These are phyloP conservation scores for Ambrosia hybrid DNA, from an alignment of 140 eudicot genomes.

Conservation along the genomic window DNA sequence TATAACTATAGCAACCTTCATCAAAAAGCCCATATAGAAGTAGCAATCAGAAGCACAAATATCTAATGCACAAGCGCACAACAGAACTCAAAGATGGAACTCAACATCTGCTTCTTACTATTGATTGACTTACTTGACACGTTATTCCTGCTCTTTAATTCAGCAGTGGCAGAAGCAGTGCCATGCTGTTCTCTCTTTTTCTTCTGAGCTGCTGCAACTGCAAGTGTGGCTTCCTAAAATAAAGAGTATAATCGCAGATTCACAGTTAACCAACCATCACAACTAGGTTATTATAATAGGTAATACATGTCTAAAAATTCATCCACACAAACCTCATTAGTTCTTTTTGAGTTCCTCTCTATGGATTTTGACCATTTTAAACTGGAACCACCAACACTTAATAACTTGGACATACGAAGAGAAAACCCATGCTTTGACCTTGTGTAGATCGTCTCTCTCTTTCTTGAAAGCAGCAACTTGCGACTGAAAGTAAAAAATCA, in stretches of 20 bases:
- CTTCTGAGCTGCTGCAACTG: constrained; percentile 81
- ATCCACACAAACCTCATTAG: constrained; percentile 63
- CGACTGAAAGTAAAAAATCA: constrained; percentile 47
- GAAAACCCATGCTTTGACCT: constrained; percentile 88
- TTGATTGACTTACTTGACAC: constrained; percentile 55
- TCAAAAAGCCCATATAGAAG: too few species aligned
- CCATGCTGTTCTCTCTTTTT: constrained; percentile 53
- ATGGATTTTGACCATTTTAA: constrained; percentile 96
- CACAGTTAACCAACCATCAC: constrained; percentile 12
- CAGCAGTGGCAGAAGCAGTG: constrained; percentile 32
- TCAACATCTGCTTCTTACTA: neutral
- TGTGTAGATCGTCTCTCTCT: constrained; percentile 73
- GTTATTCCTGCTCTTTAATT: constrained; percentile 42
- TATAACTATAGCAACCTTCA: too few species aligned
- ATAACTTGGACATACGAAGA: constrained; percentile 77
- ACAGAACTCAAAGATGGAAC: too few species aligned
- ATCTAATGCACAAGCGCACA: too few species aligned
- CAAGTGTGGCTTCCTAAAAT: constrained; percentile 80
- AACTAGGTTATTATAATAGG: neutral
- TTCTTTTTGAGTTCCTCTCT: constrained; percentile 73
- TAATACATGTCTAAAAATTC: neutral
- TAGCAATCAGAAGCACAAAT: too few species aligned
- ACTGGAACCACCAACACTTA: constrained; percentile 83
- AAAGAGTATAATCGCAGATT: neutral
- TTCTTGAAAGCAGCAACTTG: constrained; percentile 69